Conservation (phyloP, 208 protist genomes). For the Trypanosoma mega region DNA sequence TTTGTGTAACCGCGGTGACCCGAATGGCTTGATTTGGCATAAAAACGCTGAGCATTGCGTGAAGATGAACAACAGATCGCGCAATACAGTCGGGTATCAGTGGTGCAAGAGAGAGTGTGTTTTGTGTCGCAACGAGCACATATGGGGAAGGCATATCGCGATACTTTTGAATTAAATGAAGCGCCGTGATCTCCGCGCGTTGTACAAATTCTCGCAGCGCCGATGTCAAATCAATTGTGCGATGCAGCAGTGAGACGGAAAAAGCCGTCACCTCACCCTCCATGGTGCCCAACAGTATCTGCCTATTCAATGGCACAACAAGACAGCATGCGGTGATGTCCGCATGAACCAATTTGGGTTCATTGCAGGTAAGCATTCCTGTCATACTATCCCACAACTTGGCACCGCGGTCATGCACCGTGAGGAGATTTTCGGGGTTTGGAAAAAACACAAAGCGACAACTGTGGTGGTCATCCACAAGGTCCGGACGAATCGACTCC, state of each 20-base stretch:
- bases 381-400: constrained; percentile 41
- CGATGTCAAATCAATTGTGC: constrained; percentile 31
- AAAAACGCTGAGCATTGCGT: constrained; percentile 24
- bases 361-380: constrained; percentile 33
- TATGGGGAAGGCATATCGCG: constrained; percentile 31
- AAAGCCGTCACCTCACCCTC: constrained; percentile 44
- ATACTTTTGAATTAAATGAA: constrained; percentile 40
- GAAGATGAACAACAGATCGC: constrained; percentile 23
- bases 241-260: constrained; percentile 35
- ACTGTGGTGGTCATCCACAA: constrained; percentile 35
- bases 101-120: constrained; percentile 27
- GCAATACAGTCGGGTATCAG: constrained; percentile 19
- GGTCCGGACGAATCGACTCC: constrained; percentile 30
- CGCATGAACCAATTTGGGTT: constrained; percentile 23
- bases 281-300: constrained; percentile 46
- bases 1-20: constrained; percentile 5
- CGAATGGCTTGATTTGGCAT: constrained; percentile 19
- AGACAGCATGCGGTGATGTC: constrained; percentile 44
- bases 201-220: constrained; percentile 18
- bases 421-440: constrained; percentile 32
- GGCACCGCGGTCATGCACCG: constrained; percentile 38
- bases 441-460: constrained; percentile 56
- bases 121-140: constrained; percentile 33
- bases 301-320: constrained; percentile 37
- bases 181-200: constrained; percentile 29